Conservation (phyloP, 257 asterid genomes). For the Perilla frutescens region DNA sequence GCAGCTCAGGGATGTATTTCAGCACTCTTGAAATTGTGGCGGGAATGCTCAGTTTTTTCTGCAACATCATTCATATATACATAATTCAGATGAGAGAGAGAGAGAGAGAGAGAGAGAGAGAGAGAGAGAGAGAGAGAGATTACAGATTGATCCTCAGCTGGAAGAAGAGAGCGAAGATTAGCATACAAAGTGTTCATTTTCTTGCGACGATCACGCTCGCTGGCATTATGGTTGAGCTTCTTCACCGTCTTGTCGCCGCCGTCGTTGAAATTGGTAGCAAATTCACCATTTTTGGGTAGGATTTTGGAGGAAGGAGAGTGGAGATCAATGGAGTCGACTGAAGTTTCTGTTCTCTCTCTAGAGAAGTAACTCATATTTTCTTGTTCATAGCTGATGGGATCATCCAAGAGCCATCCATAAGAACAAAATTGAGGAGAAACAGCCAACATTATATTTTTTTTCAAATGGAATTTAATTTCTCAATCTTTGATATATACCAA, state of each 20-base stretch:
- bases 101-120: constrained; percentile 1
- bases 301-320: constrained; percentile 40
- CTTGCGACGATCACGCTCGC: constrained; percentile 81
- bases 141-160: constrained; percentile 55
- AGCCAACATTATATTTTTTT: constrained; percentile 40
- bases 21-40: constrained; percentile 60
- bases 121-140: constrained; percentile 21
- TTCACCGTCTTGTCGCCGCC: constrained; percentile 36
- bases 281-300: constrained; percentile 24
- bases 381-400: constrained; percentile 35
- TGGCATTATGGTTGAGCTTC: constrained; percentile 79
- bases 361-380: constrained; percentile 36
- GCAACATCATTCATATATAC: constrained; percentile 2
- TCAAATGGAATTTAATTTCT: not conserved
- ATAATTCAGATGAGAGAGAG: constrained; percentile 1
- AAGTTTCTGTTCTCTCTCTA: constrained; percentile 33
- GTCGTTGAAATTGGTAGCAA: not conserved
- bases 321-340: constrained; percentile 40
- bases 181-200: constrained; percentile 61
- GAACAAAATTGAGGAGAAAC: constrained; percentile 40
- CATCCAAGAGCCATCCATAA: constrained; percentile 48
- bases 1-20: constrained; percentile 80
- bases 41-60: constrained; percentile 76
- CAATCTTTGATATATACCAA: constrained; percentile 1
- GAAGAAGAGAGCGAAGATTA: constrained; percentile 76